Base-by-base conservation (phyloP, 2,329 filamentous ascomycete genomes). In the Stagonosporopsis chrysanthemi region DNA sequence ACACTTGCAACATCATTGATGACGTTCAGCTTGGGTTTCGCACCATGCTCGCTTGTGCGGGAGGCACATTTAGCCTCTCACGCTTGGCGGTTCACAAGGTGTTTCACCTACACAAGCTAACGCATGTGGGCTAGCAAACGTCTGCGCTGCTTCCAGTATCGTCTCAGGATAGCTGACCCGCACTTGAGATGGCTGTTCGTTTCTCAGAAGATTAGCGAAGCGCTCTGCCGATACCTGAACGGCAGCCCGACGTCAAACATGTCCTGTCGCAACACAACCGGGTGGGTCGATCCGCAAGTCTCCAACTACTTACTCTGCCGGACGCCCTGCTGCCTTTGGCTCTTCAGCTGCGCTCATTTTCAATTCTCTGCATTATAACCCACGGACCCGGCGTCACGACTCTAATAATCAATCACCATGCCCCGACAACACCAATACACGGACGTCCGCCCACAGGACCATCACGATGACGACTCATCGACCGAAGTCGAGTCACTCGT, bases 401-500 rank as follows among this genome's bases (percentile, higher is more conserved):
- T 31, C 33, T 35, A 49, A 45, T 49, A 35, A 33, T 15, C 46
- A 38, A 71, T 54, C 47, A 33, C 31, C 14, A 75, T 73, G 72
- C 60, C 67, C 58, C 65, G 63, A n/a, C 61, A 67, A 58, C 71
- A 73, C 52, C 60, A 68, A 11, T 75, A 75, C 59, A 66, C 68
- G 52, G 61, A 71, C 41, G 60, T 75, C 31, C 62, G 58, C 7
- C 52, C 58, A 12, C 56, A 63, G 15, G 68, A 71, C 36, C 61
- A 61, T 39, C 63, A 70, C 35, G 69, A 72, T 29, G 69, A 72
- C 52, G 68, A 71, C 46, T 73, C 72, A 17, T 70, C 69, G 14
- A 75, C 72, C 2, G 72, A 75, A 47, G 72, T 75, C 2, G 72
- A 73, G 45, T 73, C 70, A 2, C 57, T 75, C 1, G 64, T 71